phyloP scores from a whole-genome alignment of 2,329 filamentous ascomycete species.

The Phyllosticta citrichinensis region DNA sequence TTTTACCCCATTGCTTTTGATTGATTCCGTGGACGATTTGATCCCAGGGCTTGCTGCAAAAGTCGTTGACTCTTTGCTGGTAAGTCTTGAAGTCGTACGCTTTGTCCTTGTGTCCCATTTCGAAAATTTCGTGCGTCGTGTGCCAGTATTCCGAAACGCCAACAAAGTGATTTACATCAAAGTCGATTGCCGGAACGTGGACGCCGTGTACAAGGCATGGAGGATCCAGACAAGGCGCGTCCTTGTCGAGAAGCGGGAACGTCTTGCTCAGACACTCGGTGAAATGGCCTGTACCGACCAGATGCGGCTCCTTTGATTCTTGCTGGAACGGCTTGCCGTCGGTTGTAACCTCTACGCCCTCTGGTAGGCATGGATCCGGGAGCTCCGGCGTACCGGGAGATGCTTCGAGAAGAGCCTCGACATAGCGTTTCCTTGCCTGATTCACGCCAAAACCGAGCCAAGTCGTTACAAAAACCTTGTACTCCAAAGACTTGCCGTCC shows the following conservation, averaged over 20 bases:
- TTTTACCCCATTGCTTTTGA: slow-evolving; percentile 61
- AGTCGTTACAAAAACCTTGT: slow-evolving; percentile 87
- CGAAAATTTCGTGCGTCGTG: slow-evolving; percentile 89
- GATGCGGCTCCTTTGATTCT: slow-evolving; percentile 40
- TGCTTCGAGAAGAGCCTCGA: slow-evolving; percentile 63
- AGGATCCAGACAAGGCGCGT: slow-evolving; percentile 68
- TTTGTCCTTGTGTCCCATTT: slow-evolving; percentile 62
- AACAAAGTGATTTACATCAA: slow-evolving; percentile 93
- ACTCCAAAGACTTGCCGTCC: slow-evolving; percentile 66
- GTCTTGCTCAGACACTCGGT: slow-evolving; percentile 73
- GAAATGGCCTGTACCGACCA: slow-evolving; percentile 81
- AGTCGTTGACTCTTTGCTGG: slow-evolving; percentile 71
- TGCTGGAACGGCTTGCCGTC: slow-evolving; percentile 51
- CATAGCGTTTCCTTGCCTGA: slow-evolving; percentile 74
- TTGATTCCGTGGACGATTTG: slow-evolving; percentile 59
- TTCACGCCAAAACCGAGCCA: slow-evolving; percentile 98
- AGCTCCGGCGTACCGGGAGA: slow-evolving; percentile 56
- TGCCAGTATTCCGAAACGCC: slow-evolving; percentile 99
- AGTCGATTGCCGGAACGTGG: slow-evolving; percentile 91
- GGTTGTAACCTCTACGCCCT: slow-evolving; percentile 62
- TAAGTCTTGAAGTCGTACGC: slow-evolving; percentile 88
- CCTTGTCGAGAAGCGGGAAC: slow-evolving; percentile 80
- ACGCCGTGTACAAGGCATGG: slow-evolving; percentile 87
- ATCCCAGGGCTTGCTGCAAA: slow-evolving; percentile 76
- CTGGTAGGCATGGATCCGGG: slow-evolving; percentile 84